A percentile compares a stretch with the other conserved stretches of the same genome.
These are phyloP conservation scores for Euphorbia pulcherrima DNA, from an alignment of 345 rosid species.

Conservation along the genomic window DNA sequence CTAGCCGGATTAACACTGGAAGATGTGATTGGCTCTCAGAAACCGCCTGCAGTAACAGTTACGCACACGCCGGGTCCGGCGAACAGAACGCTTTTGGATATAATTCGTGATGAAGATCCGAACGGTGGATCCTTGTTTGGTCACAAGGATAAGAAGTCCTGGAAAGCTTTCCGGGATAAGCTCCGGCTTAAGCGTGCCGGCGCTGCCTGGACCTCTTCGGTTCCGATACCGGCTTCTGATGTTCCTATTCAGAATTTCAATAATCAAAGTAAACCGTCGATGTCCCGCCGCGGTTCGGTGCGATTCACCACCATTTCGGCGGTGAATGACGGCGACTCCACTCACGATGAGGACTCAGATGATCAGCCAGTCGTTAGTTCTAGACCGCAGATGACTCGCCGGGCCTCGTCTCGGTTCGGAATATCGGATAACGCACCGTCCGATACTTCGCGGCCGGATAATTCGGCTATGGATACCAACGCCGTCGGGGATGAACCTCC, in stretches of 20 bases:
- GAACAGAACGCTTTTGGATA: slow-evolving; percentile 47
- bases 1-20: slow-evolving; percentile 10
- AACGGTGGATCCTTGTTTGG: slow-evolving; percentile 22
- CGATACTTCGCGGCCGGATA: slow-evolving; percentile 28
- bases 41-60: not conserved
- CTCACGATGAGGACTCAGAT: slow-evolving; percentile 8
- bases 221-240: slow-evolving; percentile 56
- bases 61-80: not conserved
- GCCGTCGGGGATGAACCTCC: too few species aligned
- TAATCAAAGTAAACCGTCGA: slow-evolving; percentile 24
- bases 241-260: slow-evolving; percentile 25
- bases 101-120: slow-evolving; percentile 60
- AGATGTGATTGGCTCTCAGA: not conserved
- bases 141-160: slow-evolving; percentile 57
- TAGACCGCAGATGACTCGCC: slow-evolving; percentile 46
- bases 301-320: slow-evolving; percentile 27
- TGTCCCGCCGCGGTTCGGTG: slow-evolving; percentile 23
- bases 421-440: slow-evolving; percentile 11
- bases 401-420: slow-evolving; percentile 44
- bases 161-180: slow-evolving; percentile 71
- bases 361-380: slow-evolving; percentile 3
- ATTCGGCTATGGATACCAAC: too few species aligned
- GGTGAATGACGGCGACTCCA: slow-evolving; percentile 8
- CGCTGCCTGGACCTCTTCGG: slow-evolving; percentile 62
- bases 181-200: slow-evolving; percentile 65